A percentile compares a stretch with the other conserved stretches of the same genome.
Evolutionary conservation across 352 stramenopile species (phyloP).

Genomic region (Thalassiosira pacifica): DNA sequence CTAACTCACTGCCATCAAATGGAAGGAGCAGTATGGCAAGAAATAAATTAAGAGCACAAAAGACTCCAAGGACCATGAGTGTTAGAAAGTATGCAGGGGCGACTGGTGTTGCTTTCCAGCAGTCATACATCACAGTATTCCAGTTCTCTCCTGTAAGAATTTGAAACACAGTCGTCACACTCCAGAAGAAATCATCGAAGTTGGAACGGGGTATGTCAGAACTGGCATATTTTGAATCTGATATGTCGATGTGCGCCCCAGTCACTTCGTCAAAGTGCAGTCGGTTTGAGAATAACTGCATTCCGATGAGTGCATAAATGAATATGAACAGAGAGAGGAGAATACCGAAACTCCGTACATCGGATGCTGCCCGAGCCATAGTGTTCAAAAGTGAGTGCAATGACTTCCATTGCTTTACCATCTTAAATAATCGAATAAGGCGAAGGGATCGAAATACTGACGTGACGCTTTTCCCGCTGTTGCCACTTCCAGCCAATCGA

Average conservation of each 20-base stretch:
- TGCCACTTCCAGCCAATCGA: conserved; percentile 21
- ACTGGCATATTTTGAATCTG: conserved; percentile 79
- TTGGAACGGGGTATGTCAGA: conserved; percentile 76
- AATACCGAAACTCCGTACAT: conserved; percentile 94
- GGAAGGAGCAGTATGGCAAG: conserved; percentile 92
- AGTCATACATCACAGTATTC: conserved; percentile 95
- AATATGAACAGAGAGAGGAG: conserved; percentile 96
- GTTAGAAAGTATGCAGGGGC: conserved; percentile 88
- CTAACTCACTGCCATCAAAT: conserved; percentile 83
- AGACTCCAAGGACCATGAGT: conserved; percentile 90
- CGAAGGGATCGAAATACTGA: conserved; percentile 91
- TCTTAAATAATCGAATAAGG: conserved; percentile 94
- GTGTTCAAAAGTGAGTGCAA: conserved; percentile 92
- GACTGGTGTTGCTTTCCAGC: conserved; percentile 85
- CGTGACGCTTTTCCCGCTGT: conserved; percentile 62
- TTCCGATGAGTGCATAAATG: conserved; percentile 92
- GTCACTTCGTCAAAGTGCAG: conserved; percentile 91
- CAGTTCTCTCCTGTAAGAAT: conserved; percentile 95
- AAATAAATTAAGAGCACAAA: conserved; percentile 95
- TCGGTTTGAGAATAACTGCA: conserved; percentile 95
- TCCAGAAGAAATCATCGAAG: conserved; percentile 91
- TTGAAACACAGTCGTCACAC: conserved; percentile 91
- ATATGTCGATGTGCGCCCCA: conserved; percentile 80
- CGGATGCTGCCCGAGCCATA: conserved; percentile 91
- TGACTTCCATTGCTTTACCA: conserved; percentile 92